These are phyloP conservation scores for Skeletonema grethae DNA, from an alignment of 108 stramenopile species.

Conservation along the genomic window DNA sequence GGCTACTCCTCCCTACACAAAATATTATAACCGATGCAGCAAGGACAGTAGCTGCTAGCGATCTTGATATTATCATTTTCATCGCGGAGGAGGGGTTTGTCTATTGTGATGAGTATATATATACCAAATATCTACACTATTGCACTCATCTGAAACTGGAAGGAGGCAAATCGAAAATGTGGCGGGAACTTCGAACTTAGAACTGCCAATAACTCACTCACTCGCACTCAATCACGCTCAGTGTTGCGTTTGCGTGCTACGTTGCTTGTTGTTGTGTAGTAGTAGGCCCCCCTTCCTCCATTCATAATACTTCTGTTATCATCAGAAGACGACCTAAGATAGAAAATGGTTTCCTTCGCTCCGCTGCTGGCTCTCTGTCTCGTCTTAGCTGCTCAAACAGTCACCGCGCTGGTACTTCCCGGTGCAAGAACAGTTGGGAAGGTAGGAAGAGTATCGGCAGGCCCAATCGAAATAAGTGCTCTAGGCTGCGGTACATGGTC, in stretches of 20 bases:
- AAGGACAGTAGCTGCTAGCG: not conserved
- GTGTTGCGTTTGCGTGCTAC: too few species aligned
- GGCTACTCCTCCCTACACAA: not conserved
- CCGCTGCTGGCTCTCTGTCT: not conserved
- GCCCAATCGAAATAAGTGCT: slow-evolving; percentile 68
- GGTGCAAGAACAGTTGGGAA: slow-evolving; percentile 10
- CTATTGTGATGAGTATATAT: too few species aligned
- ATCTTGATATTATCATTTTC: not conserved
- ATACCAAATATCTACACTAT: too few species aligned
- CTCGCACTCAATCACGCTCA: too few species aligned
- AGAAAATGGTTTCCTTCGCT: not conserved
- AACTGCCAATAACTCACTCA: not conserved
- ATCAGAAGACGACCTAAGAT: too few species aligned
- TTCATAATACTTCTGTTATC: not conserved
- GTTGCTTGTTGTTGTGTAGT: too few species aligned
- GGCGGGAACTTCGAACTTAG: too few species aligned
- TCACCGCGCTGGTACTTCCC: slow-evolving; percentile 4
- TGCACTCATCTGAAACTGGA: too few species aligned
- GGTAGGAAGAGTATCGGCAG: slow-evolving; percentile 65
- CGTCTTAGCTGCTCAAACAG: not conserved
- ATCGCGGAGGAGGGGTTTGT: not conserved
- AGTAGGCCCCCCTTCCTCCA: too few species aligned
- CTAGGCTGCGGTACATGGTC: slow-evolving; percentile 85
- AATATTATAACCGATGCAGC: not conserved
- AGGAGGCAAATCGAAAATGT: not conserved